phyloP scores from a whole-genome alignment of 2,329 filamentous ascomycete species.

The Colletotrichum tabaci region DNA sequence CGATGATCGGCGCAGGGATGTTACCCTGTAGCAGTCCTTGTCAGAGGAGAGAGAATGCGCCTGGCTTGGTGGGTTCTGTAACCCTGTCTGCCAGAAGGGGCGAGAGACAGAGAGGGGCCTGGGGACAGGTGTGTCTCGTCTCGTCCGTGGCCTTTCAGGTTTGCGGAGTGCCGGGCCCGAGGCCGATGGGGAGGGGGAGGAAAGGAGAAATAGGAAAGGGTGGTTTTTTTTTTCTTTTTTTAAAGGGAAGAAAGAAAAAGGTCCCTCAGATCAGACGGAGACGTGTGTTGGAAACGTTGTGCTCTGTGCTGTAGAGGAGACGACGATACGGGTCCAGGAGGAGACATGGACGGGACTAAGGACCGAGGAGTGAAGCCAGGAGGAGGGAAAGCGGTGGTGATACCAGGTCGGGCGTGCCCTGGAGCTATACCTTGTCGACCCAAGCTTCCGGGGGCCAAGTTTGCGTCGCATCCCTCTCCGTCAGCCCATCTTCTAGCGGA shows the following conservation, averaged over 20 bases:
- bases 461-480: slow-evolving; percentile 40
- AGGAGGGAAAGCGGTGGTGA: slow-evolving; percentile 8
- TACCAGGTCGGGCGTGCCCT: slow-evolving; percentile 26
- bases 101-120: slow-evolving; percentile 12
- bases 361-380: neutral
- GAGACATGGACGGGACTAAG: neutral
- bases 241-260: neutral
- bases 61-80: slow-evolving; percentile 27
- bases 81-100: neutral
- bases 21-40: slow-evolving; percentile 37
- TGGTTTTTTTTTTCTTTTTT: too few species aligned
- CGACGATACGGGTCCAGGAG: too few species aligned
- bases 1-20: slow-evolving; percentile 42
- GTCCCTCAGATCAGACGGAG: slow-evolving; percentile 16
- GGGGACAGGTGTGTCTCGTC: slow-evolving; percentile 25
- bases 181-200: neutral
- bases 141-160: slow-evolving; percentile 5
- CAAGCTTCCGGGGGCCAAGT: slow-evolving; percentile 37
- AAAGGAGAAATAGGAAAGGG: too few species aligned
- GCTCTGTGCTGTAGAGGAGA: too few species aligned
- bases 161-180: slow-evolving; percentile 25
- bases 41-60: slow-evolving; percentile 31
- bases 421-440: slow-evolving; percentile 36
- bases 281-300: slow-evolving; percentile 6
- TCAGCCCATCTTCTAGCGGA: slow-evolving; percentile 40